These are phyloP conservation scores for Bolboschoenoplectus hybrid DNA, from an alignment of 202 grass and related monocot genomes.

Conservation along the genomic window DNA sequence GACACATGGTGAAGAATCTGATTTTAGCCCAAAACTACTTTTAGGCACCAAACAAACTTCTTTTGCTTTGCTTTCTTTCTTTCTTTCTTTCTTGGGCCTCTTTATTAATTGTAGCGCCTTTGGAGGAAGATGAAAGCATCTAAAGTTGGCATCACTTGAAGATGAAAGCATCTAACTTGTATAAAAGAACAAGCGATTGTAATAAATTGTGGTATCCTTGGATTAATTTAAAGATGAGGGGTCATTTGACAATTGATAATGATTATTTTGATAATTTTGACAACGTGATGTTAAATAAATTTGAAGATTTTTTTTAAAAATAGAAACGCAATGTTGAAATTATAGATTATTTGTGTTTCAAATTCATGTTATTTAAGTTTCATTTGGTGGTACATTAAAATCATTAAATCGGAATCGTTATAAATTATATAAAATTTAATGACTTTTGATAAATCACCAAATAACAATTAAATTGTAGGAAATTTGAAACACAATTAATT, in stretches of 20 bases:
- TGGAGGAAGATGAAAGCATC: conserved; percentile 22
- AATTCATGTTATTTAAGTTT: no score
- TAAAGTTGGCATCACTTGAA: conserved; percentile 26
- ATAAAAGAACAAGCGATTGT: not conserved
- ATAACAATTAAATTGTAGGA: no score
- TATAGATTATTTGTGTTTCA: no score
- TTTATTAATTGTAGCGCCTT: conserved; percentile 54
- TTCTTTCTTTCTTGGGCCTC: conserved; percentile 36
- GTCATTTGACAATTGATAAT: not conserved
- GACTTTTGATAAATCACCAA: no score
- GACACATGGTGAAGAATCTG: conserved; percentile 59
- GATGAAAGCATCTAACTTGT: not conserved
- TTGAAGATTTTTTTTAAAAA: no score
- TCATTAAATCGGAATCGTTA: no score
- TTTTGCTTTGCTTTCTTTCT: conserved; percentile 34
- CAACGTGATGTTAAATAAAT: no score
- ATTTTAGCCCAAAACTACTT: conserved; percentile 68
- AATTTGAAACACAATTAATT: no score
- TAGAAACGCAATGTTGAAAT: no score
- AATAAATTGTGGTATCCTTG: not conserved
- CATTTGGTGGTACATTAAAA: no score
- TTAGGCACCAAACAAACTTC: conserved; percentile 50
- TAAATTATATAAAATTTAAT: no score
- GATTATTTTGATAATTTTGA: not conserved
- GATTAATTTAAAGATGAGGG: not conserved